phyloP scores from a whole-genome alignment of 2,329 filamentous ascomycete species.

The Tolypocladium pustulatum region DNA sequence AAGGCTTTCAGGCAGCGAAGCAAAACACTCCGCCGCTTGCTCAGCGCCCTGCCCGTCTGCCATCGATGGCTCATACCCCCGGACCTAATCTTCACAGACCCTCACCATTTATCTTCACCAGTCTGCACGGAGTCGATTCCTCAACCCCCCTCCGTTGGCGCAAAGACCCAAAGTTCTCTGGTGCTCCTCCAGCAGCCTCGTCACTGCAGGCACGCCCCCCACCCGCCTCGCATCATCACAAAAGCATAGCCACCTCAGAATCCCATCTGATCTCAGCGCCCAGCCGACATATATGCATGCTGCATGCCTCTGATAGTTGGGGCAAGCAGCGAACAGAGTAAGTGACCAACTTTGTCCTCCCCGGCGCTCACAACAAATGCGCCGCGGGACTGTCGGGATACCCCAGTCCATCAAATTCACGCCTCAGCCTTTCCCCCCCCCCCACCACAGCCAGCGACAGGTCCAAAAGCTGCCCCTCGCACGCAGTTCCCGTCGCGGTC shows the following conservation, averaged over 20 bases:
- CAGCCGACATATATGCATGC: not conserved
- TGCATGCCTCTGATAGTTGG: not conserved
- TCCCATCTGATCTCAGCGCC: not conserved
- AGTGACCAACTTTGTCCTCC: not conserved
- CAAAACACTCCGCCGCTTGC: not conserved
- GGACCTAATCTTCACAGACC: too few relatives aligned
- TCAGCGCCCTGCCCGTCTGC: not conserved
- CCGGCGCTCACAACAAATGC: not conserved
- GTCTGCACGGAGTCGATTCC: not conserved
- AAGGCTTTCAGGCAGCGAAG: not conserved
- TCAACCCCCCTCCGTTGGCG: not conserved
- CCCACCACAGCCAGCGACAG: not conserved
- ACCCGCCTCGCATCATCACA: not conserved
- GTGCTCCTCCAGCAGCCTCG: not conserved
- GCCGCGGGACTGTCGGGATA: not conserved
- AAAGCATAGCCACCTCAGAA: not conserved
- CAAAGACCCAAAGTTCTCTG: not conserved
- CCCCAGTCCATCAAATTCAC: not conserved
- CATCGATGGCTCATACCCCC: not conserved
- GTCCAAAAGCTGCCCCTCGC: constrained; percentile 1
- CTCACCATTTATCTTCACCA: not conserved
- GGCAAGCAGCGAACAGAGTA: not conserved
- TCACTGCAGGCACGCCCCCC: not conserved
- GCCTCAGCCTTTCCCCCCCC: not conserved
- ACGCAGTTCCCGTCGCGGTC: constrained; percentile 14